Percentiles rank a stretch among this genome's conserved stretches.
phyloP scores from a whole-genome alignment of 306 rosid species.

The Benincasa hispida region DNA sequence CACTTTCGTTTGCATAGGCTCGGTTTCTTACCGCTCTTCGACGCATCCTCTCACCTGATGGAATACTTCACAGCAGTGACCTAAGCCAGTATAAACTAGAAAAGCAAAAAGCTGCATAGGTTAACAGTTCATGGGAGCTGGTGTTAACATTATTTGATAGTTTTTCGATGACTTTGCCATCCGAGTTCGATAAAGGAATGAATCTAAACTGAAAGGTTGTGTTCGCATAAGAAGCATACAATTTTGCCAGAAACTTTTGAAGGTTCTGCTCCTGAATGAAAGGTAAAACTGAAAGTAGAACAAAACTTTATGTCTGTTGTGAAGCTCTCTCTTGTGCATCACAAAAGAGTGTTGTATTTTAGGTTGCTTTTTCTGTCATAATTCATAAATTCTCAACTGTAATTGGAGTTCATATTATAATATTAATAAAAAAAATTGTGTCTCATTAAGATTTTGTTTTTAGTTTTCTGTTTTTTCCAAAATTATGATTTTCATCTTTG shows the following conservation, averaged over 20 bases:
- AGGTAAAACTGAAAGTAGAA: not conserved
- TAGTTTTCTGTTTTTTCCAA: too few species aligned
- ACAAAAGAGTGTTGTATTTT: not conserved
- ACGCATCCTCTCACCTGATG: slow-evolving; percentile 19
- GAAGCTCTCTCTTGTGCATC: not conserved
- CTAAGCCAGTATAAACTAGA: slow-evolving; percentile 1
- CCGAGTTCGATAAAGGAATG: not conserved
- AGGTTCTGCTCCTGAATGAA: not conserved
- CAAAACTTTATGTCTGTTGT: not conserved
- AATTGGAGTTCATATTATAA: not conserved
- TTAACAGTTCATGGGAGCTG: not conserved
- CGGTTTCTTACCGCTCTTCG: slow-evolving; percentile 15
- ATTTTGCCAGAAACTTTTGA: not conserved
- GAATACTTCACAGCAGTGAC: slow-evolving; percentile 20
- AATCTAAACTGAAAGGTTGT: not conserved
- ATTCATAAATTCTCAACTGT: not conserved
- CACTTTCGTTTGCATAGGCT: slow-evolving; percentile 4
- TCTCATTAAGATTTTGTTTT: too few species aligned
- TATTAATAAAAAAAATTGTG: too few species aligned
- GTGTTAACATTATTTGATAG: not conserved
- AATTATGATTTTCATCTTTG: too few species aligned
- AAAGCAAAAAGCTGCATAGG: slow-evolving; percentile 18
- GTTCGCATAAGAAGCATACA: not conserved
- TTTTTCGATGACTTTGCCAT: not conserved
- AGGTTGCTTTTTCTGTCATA: not conserved